A percentile compares a stretch with the other conserved stretches of the same genome.
These are phyloP conservation scores for Reticulascus tulasneorum DNA, from an alignment of 2,329 filamentous ascomycete species.

Conservation along the genomic window DNA sequence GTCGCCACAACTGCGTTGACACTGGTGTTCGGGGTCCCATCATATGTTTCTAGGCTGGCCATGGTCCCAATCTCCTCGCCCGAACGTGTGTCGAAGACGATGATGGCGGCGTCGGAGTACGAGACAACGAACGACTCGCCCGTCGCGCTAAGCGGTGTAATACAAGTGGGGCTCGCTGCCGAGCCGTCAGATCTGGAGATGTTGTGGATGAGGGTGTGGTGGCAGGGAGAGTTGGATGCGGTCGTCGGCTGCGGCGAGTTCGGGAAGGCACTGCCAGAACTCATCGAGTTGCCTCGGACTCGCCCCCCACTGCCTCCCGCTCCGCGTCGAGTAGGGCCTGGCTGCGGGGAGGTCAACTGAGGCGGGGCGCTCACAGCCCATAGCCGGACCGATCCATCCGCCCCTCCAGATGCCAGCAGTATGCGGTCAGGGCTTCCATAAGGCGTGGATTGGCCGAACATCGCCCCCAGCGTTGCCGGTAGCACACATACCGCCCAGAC, in stretches of 20 bases:
- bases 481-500: slow-evolving; percentile 95
- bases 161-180: slow-evolving; percentile 79
- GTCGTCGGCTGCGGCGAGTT: slow-evolving; percentile 85
- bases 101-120: slow-evolving; percentile 82
- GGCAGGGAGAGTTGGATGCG: slow-evolving; percentile 80
- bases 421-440: slow-evolving; percentile 83
- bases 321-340: slow-evolving; percentile 57
- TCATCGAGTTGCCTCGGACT: slow-evolving; percentile 86
- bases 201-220: slow-evolving; percentile 82
- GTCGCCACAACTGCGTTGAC: slow-evolving; percentile 91
- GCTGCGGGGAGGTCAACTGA: slow-evolving; percentile 76
- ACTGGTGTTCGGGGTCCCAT: slow-evolving; percentile 72
- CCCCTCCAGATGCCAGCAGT: slow-evolving; percentile 83
- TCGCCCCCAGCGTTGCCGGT: slow-evolving; percentile 72
- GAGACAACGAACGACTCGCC: slow-evolving; percentile 91
- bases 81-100: slow-evolving; percentile 88
- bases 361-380: slow-evolving; percentile 94
- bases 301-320: slow-evolving; percentile 60
- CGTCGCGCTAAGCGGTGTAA: slow-evolving; percentile 76
- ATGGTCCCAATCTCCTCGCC: slow-evolving; percentile 90
- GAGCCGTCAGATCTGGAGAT: slow-evolving; percentile 66
- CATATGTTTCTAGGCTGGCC: slow-evolving; percentile 91
- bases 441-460: slow-evolving; percentile 72
- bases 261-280: slow-evolving; percentile 87
- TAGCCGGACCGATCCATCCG: slow-evolving; percentile 86